These are phyloP conservation scores for Myriosclerotinia scirpicola DNA, from an alignment of 2,329 filamentous ascomycete genomes.

Conservation along the genomic window DNA sequence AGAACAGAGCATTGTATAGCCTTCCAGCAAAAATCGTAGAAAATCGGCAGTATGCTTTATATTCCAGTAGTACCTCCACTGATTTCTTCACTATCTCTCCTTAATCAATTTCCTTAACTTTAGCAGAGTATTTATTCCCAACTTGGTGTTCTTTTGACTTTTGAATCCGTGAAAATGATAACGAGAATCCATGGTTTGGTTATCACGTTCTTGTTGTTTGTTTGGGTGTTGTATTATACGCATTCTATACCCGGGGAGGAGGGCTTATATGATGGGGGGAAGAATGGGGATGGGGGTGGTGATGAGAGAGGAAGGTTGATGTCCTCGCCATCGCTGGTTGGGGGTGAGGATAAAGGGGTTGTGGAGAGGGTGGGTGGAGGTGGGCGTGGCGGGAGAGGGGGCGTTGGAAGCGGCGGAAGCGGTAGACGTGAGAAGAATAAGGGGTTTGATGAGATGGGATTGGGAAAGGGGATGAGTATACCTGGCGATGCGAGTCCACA, in stretches of 20 bases:
- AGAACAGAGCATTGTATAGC: neutral
- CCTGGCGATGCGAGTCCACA: conserved; percentile 8
- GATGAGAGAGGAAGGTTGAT: too few relatives aligned
- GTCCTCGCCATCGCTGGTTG: neutral
- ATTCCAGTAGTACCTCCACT: neutral
- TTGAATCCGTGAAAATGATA: neutral
- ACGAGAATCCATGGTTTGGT: conserved; percentile 2
- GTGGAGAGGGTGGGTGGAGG: neutral
- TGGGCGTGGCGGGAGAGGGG: neutral
- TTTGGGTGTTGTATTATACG: conserved; percentile 6
- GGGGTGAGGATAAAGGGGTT: neutral
- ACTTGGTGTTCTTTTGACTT: neutral
- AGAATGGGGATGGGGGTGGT: neutral
- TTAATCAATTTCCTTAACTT: neutral
- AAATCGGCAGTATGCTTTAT: neutral
- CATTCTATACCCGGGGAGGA: neutral
- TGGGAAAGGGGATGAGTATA: neutral
- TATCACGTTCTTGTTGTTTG: conserved; percentile 2
- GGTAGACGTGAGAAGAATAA: neutral
- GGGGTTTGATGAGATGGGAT: neutral
- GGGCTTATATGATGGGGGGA: neutral
- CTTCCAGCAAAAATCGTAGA: neutral
- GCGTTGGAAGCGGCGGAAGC: too few relatives aligned
- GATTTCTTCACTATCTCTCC: neutral
- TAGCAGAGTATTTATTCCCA: neutral